These are phyloP conservation scores for Nicotiana tomentosiformis DNA, from an alignment of 257 asterid genomes.

Conservation along the genomic window DNA sequence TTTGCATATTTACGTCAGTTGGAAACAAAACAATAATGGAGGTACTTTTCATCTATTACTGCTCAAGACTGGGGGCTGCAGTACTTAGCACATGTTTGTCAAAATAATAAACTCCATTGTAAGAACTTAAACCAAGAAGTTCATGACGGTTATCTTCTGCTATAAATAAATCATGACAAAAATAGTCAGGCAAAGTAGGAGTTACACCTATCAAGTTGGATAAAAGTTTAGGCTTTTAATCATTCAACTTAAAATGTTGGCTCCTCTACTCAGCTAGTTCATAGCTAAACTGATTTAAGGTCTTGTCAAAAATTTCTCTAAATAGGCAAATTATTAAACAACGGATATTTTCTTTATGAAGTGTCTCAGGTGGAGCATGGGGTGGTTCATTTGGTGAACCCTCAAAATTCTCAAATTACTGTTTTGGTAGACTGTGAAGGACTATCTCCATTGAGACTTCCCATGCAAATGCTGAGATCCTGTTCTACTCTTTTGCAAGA, in stretches of 20 bases:
- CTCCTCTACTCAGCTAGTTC: neutral
- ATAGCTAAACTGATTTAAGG: neutral
- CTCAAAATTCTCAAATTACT: conserved; percentile 58
- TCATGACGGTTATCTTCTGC: neutral
- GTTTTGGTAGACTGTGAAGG: conserved; percentile 84
- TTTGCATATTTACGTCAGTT: neutral
- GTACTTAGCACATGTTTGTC: neutral
- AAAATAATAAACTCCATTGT: neutral
- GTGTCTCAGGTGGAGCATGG: conserved; percentile 98
- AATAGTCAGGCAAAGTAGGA: neutral
- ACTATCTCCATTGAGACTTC: conserved; percentile 63
- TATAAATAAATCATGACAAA: neutral
- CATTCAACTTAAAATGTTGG: neutral
- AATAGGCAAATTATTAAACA: conserved; percentile 15
- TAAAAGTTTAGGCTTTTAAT: neutral
- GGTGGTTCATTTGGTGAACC: conserved; percentile 55
- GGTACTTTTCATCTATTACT: neutral
- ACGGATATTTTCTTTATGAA: conserved; percentile 35
- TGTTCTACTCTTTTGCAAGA: conserved; percentile 80
- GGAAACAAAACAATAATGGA: neutral
- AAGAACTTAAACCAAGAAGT: neutral
- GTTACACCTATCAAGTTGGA: neutral
- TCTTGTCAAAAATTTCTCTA: neutral
- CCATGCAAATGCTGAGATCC: conserved; percentile 74
- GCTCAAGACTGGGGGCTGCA: neutral